These are phyloP conservation scores for Ophiorrhiza pumila DNA, from an alignment of 257 asterid species.

Conservation along the genomic window DNA sequence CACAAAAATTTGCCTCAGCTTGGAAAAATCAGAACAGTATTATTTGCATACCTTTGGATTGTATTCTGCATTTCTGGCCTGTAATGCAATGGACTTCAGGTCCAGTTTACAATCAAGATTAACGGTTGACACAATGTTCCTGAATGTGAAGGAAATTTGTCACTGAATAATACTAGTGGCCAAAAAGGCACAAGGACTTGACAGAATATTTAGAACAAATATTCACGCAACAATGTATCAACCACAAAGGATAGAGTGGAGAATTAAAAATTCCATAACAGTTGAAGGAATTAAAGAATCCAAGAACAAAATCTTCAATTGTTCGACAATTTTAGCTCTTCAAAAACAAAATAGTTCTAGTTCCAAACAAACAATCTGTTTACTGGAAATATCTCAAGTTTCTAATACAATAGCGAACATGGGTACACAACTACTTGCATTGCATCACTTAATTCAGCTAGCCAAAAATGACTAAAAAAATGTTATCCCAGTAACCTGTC, in stretches of 20 bases:
- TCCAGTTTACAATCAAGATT: slow-evolving; percentile 88
- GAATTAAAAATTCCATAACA: no score
- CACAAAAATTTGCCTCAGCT: neutral
- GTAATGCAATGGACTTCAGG: slow-evolving; percentile 85
- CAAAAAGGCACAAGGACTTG: neutral
- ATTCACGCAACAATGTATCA: neutral
- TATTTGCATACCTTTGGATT: slow-evolving; percentile 68
- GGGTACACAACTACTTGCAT: neutral
- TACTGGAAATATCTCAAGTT: neutral
- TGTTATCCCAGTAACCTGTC: neutral
- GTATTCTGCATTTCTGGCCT: slow-evolving; percentile 90
- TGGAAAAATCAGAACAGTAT: neutral
- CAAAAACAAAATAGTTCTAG: neutral
- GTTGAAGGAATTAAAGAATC: no score
- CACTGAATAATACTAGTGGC: neutral
- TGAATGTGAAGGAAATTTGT: slow-evolving; percentile 17
- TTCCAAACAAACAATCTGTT: neutral
- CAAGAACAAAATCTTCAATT: no score
- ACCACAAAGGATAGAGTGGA: no score
- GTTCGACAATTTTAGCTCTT: neutral
- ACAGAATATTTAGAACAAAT: neutral
- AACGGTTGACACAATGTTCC: slow-evolving; percentile 92
- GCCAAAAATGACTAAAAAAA: no score
- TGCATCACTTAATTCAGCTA: no score
- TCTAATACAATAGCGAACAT: neutral